phyloP scores from a whole-genome alignment of 2,329 filamentous ascomycete genomes.

The Harringtonia aguacate region DNA sequence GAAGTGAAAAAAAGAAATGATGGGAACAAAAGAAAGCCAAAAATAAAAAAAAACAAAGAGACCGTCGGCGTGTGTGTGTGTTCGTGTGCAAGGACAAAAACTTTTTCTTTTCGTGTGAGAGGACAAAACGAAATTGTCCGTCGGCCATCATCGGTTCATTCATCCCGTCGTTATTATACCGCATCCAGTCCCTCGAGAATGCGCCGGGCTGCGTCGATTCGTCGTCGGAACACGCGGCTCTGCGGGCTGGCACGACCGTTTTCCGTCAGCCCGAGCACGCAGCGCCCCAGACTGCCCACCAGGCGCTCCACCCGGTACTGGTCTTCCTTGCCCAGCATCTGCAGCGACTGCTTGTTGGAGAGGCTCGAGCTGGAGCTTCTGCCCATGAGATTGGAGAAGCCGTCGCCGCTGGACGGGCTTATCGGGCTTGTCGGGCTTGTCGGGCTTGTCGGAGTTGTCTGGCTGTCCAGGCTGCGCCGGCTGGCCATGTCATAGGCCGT shows the following conservation, averaged over 20 bases:
- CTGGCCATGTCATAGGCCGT: neutral
- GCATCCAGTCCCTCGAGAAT: slow-evolving; percentile 58
- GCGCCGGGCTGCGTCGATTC: slow-evolving; percentile 63
- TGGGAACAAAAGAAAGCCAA: neutral
- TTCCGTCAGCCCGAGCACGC: slow-evolving; percentile 48
- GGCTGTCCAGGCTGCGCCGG: neutral
- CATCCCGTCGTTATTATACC: too few relatives aligned
- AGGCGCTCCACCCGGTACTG: slow-evolving; percentile 49
- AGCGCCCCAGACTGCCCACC: slow-evolving; percentile 48
- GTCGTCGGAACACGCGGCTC: slow-evolving; percentile 53
- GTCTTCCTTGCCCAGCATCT: slow-evolving; percentile 41
- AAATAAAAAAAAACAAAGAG: neutral
- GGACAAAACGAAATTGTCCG: neutral
- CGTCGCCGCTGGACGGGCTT: too few relatives aligned
- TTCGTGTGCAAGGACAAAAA: too few relatives aligned
- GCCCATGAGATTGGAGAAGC: too few relatives aligned
- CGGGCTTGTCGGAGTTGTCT: neutral
- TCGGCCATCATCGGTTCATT: too few relatives aligned
- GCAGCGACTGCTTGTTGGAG: slow-evolving; percentile 24
- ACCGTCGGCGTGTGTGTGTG: too few relatives aligned
- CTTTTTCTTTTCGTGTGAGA: too few relatives aligned
- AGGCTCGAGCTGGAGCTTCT: neutral
- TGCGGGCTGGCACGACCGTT: slow-evolving; percentile 43
- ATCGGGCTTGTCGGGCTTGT: neutral
- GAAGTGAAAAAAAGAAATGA: neutral